A percentile compares a stretch with the other conserved stretches of the same genome.
Evolutionary conservation across 2,329 filamentous ascomycete genomes (phyloP).

Genomic region (Colletotrichum magnum): DNA sequence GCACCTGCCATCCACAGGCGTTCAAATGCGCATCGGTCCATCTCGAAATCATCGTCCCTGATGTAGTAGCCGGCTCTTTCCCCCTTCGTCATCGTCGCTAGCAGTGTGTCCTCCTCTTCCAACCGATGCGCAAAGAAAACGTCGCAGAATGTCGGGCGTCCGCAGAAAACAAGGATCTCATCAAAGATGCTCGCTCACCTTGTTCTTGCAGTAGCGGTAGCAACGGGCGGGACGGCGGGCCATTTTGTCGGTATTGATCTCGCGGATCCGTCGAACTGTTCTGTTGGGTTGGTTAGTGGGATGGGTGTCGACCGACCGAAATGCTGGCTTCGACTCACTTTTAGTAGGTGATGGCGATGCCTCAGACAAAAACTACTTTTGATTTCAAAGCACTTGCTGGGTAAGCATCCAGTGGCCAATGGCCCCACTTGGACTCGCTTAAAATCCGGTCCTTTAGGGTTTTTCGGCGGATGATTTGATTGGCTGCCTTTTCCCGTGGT

Average conservation of each 20-base stretch:
- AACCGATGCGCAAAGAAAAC: conserved; percentile 30
- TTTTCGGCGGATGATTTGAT: conserved; percentile 45
- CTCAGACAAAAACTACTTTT: conserved; percentile 51
- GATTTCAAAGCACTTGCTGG: conserved; percentile 69
- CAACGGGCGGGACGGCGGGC: conserved; percentile 99
- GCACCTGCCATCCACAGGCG: not conserved
- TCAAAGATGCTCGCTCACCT: conserved; percentile 73
- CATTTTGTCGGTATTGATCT: conserved; percentile 83
- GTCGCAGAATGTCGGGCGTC: conserved; percentile 8
- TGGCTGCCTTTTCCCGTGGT: conserved; percentile 42
- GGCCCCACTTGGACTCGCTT: conserved; percentile 45
- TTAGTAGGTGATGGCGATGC: conserved; percentile 40
- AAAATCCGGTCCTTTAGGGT: conserved; percentile 59
- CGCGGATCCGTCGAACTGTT: conserved; percentile 50
- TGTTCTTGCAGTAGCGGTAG: conserved; percentile 99
- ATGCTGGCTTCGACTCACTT: conserved; percentile 33
- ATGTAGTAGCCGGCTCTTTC: not conserved
- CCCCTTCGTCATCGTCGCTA: not conserved
- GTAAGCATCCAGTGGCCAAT: conserved; percentile 34
- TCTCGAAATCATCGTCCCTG: not conserved
- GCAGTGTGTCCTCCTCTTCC: conserved; percentile 13
- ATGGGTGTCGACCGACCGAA: conserved; percentile 45
- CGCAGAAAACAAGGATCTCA: conserved; percentile 16
- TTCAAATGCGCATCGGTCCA: not conserved
- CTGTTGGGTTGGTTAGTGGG: conserved; percentile 52